These are phyloP conservation scores for Hippophae tibetana DNA, from an alignment of 306 rosid genomes.

Conservation along the genomic window DNA sequence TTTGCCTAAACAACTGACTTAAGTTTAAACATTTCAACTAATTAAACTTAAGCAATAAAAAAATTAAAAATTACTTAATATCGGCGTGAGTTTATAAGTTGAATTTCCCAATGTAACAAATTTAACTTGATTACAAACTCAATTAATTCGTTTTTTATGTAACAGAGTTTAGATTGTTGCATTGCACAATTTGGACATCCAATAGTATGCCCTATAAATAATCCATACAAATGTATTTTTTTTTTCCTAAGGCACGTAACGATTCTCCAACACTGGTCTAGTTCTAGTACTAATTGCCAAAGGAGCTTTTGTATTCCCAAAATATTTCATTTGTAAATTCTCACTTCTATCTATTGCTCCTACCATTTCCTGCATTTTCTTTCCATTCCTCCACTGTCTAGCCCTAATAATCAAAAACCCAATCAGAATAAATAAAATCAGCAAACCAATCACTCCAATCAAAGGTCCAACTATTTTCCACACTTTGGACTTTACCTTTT, in stretches of 20 bases:
- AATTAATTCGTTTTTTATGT: too few relatives aligned
- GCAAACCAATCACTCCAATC: conserved; percentile 23
- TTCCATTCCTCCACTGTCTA: conserved; percentile 5
- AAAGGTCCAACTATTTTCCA: conserved; percentile 20
- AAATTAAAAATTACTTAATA: too few relatives aligned
- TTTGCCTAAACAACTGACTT: too few relatives aligned
- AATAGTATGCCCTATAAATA: too few relatives aligned
- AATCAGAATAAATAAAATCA: conserved; percentile 11
- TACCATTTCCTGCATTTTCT: conserved; percentile 26
- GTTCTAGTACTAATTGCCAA: conserved; percentile 39
- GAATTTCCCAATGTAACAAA: too few relatives aligned
- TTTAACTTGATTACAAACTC: too few relatives aligned
- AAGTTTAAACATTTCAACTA: too few relatives aligned
- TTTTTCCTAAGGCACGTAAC: conserved; percentile 27
- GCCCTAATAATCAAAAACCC: conserved; percentile 15
- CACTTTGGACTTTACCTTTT: conserved; percentile 7
- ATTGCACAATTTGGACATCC: too few relatives aligned
- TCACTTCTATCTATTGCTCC: conserved; percentile 17
- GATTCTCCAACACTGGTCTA: conserved; percentile 33
- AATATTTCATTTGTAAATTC: conserved; percentile 7
- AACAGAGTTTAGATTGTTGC: too few relatives aligned
- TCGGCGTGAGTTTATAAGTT: too few relatives aligned
- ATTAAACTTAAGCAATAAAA: too few relatives aligned
- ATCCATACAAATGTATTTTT: too few relatives aligned
- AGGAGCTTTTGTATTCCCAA: conserved; percentile 35